Base-by-base conservation (phyloP, 2,329 filamentous ascomycete genomes). In the Immersiporthe knoxdaviesiana region DNA sequence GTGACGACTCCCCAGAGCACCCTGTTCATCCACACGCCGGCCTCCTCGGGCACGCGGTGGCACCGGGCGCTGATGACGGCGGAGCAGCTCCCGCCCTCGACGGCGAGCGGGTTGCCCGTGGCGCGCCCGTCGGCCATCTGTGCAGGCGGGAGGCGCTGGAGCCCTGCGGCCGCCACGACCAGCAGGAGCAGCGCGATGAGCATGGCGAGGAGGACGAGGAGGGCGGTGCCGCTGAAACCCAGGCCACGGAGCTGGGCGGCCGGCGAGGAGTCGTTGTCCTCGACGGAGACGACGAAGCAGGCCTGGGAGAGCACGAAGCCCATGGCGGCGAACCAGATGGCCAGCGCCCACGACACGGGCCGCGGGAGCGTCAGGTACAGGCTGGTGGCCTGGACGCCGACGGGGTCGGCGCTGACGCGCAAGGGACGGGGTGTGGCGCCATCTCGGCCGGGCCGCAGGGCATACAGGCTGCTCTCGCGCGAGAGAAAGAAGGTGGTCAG, bases 61-160 rank as follows among this genome's bases (percentile, higher is more conserved):
- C 84, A 86, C 63, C 81, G 76, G 32, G 84, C 80, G 74, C 81
- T 83, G 71, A 87, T 74, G n/a, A 85, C 84, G 11, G 84, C 85
- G 70, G 83, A 85, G 77, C 84, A 87, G 56, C 80, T 78, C 14
- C 84, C 84, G 39, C 81, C 84, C 30, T 74, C 76, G 47, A 87
- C 73, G 1, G 79, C 79, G 32, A 87, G 80, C 30, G 85, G 85
- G 76, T 87, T 87, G 1, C 83, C 83, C 21, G 77, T 74, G 24
- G 77, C 76, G 12, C 74, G 73, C 56, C 79, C 80, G 67, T 78
- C 77, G 8, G 79, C 78, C 30, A 74, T 73, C 39, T 79, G 77
- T 11, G 78, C 75, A 2, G 78, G 74, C 2, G 77, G 73, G 11
- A 83, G 80, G 39, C 79, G 78, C 12, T 81, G 79, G 62, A 82